phyloP scores from a whole-genome alignment of 805 yeast genomes.

The Suhomyces sp. region DNA sequence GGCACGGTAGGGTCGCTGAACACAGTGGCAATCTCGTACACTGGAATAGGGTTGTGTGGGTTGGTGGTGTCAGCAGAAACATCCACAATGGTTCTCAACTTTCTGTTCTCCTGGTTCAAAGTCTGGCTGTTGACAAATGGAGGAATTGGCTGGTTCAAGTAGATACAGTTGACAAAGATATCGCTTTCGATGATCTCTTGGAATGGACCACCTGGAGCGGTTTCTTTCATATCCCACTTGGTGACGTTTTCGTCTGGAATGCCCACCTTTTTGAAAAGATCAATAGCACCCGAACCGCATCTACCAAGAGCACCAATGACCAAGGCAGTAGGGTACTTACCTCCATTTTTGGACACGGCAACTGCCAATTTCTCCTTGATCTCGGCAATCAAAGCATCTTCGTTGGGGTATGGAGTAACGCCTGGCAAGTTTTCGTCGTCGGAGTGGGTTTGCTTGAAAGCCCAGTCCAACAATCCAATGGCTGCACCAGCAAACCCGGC shows the following conservation, averaged over 20 bases:
- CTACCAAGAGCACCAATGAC: constrained; percentile 98
- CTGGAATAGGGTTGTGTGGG: constrained; percentile 97
- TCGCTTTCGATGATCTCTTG: constrained; percentile 84
- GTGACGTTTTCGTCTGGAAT: constrained; percentile 78
- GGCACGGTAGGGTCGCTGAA: constrained; percentile 87
- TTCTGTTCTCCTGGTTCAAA: constrained; percentile 67
- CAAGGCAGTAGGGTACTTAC: constrained; percentile 70
- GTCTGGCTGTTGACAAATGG: constrained; percentile 77
- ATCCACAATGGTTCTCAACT: constrained; percentile 87
- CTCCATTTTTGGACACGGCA: constrained; percentile 58
- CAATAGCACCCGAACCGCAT: constrained; percentile 97
- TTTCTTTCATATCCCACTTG: constrained; percentile 97
- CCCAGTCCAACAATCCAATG: constrained; percentile 90
- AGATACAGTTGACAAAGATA: constrained; percentile 93
- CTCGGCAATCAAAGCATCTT: constrained; percentile 66
- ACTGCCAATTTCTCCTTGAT: constrained; percentile 56
- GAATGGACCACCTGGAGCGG: constrained; percentile 97
- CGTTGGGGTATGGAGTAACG: constrained; percentile 80
- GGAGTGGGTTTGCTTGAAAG: constrained; percentile 74
- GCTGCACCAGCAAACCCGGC: constrained; percentile 99
- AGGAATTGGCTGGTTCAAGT: constrained; percentile 87
- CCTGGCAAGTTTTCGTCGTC: constrained; percentile 72
- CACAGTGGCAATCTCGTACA: constrained; percentile 84
- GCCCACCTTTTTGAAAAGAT: constrained; percentile 77
- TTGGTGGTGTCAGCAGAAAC: constrained; percentile 98